A percentile compares a stretch with the other conserved stretches of the same genome.
Evolutionary conservation across 2,329 filamentous ascomycete genomes (phyloP).

Genomic region (Trichoderma lentiforme): DNA sequence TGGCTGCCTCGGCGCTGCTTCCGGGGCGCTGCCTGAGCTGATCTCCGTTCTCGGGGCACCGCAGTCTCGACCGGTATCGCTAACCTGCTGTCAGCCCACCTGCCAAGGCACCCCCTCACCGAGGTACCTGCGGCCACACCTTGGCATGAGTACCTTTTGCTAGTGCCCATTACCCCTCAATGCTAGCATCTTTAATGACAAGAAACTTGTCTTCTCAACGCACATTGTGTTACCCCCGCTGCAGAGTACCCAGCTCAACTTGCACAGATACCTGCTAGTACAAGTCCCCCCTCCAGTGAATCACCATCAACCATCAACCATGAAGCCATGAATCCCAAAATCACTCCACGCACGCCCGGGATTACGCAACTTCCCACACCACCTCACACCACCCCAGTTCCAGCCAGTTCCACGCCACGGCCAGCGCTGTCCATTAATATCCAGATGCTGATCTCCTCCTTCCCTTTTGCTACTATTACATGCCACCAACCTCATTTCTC

Average conservation of each 20-base stretch:
- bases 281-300: background rate
- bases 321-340: background rate
- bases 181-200: too few species aligned
- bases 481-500: conserved; percentile 12
- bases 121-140: background rate
- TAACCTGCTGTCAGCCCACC: background rate
- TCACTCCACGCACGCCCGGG: conserved; percentile 8
- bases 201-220: background rate
- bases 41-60: conserved; percentile 13
- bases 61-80: conserved; percentile 1
- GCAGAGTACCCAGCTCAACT: background rate
- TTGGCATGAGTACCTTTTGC: background rate
- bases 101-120: background rate
- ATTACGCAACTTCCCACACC: conserved; percentile 10
- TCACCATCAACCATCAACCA: background rate
- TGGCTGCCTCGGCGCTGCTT: conserved; percentile 6
- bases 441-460: conserved; percentile 11
- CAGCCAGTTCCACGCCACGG: conserved; percentile 2
- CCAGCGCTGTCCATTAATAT: conserved; percentile 8
- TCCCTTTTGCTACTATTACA: conserved; percentile 17
- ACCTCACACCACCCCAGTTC: conserved; percentile 8
- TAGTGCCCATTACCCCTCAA: background rate
- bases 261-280: background rate
- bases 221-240: background rate
- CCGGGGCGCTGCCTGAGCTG: conserved; percentile 5